Conservation (phyloP, 345 rosid species). For the Lumnitzera littorea region DNA sequence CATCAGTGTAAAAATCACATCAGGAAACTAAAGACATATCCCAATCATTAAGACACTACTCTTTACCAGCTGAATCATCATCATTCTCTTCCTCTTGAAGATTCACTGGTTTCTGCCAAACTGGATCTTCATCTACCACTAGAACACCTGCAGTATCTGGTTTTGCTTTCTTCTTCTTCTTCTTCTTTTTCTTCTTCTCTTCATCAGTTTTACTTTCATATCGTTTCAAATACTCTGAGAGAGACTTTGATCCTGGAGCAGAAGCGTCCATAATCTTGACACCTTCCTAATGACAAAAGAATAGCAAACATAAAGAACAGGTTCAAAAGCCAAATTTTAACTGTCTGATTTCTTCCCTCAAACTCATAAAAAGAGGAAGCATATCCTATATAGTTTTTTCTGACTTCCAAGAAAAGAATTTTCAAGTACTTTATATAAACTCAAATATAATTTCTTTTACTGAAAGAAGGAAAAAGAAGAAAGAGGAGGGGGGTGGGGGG, state of each 20-base stretch:
- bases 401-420: too few species aligned
- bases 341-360: too few species aligned
- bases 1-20: background rate
- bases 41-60: too few species aligned
- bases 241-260: constrained; percentile 28
- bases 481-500: too few species aligned
- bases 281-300: constrained; percentile 7
- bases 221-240: constrained; percentile 74
- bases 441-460: too few species aligned
- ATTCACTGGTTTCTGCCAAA: constrained; percentile 77
- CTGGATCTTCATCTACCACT: constrained; percentile 86
- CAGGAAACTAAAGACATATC: too few species aligned
- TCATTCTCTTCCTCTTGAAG: constrained; percentile 47
- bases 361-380: too few species aligned
- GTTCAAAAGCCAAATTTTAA: too few species aligned
- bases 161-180: constrained; percentile 44
- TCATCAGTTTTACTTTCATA: constrained; percentile 41
- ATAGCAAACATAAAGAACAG: too few species aligned
- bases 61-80: constrained; percentile 66
- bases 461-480: too few species aligned
- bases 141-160: constrained; percentile 44
- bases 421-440: too few species aligned
- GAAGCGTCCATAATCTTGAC: constrained; percentile 27
- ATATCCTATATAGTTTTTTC: too few species aligned
- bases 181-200: constrained; percentile 56